These are phyloP conservation scores for Metschnikowia anglica DNA, from an alignment of 805 yeast genomes.

Conservation along the genomic window DNA sequence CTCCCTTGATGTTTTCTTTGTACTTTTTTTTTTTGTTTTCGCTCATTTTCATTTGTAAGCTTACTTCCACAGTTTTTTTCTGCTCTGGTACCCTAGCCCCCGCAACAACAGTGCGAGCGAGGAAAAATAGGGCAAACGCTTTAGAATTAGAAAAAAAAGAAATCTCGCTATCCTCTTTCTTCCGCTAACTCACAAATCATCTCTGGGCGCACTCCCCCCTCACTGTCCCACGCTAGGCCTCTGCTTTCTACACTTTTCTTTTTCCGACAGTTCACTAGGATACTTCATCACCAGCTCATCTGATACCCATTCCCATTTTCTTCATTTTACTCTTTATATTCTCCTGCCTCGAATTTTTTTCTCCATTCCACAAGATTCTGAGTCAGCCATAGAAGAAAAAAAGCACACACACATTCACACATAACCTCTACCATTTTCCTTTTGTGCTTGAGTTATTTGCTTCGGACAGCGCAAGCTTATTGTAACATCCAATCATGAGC, in stretches of 20 bases:
- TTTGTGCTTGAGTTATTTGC: constrained; percentile 1
- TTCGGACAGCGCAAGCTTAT: neutral
- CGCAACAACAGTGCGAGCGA: neutral
- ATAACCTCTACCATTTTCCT: constrained; percentile 2
- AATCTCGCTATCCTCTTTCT: constrained; percentile 7
- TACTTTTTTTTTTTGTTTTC: neutral
- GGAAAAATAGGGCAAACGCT: constrained; percentile 4
- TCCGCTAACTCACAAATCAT: constrained; percentile 11
- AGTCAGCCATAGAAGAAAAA: neutral
- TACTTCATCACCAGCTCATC: neutral
- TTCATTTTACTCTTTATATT: neutral
- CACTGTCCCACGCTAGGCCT: constrained; percentile 9
- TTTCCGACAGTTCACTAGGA: constrained; percentile 1
- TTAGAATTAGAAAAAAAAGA: constrained; percentile 5
- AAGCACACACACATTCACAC: neutral
- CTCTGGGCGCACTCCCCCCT: constrained; percentile 11
- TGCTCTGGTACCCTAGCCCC: neutral
- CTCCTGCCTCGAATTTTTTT: neutral
- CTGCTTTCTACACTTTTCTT: constrained; percentile 12
- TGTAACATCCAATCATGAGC: constrained; percentile 27
- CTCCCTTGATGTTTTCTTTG: too few relatives aligned
- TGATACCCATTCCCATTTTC: neutral
- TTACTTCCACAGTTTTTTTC: too few relatives aligned
- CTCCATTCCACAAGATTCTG: neutral
- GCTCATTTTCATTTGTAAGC: too few relatives aligned